Base-by-base conservation (phyloP, 1,284 basidiomycete species). In the Veloboletus limbatus region DNA sequence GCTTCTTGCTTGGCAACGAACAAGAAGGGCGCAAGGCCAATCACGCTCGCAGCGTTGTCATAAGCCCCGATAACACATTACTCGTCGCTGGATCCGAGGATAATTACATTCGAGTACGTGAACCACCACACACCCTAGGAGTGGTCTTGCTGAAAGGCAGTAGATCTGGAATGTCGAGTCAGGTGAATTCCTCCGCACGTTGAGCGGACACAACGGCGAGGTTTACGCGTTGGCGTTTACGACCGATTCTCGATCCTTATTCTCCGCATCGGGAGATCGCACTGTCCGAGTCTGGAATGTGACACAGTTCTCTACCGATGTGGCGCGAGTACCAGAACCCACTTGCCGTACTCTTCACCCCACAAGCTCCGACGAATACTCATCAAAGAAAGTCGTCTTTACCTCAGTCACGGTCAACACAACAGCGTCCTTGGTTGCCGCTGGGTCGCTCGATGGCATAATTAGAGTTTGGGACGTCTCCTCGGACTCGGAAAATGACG, bases 61-160 rank as follows among this genome's bases (percentile, higher is more conserved):
- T 69, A n/a, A 68, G 66, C 32, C 62, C 66, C 3, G 54, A 68
- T 38, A 57, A 54, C 43, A 52, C 56, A 25, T 20, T 65, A 0
- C 56, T 66, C 10, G 58, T 54, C 9, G 65, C 68, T 11, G 64
- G 64, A 2, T 66, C 67, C 20, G 64, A 66, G 51, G 64, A 66
- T 40, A 52, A 42, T 25, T 54, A 62, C 33, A 54, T 66, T 31
- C 60, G 64, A 34, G 64, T 69, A 33, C 41, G 64, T 53, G 28
- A 16, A 16, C 28, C 14, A 25, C 17, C 30, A 24, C 18, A 8
- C 30, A 11, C 42, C 31, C 6, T 13, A 13, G 2, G 21, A 2
- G 18, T 24, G 6, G 5, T 41, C 28, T 34, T 39, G 37, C 33
- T 50, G 17, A 46, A 34, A 33, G 20, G 21, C 20, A 18, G 6